phyloP scores from a whole-genome alignment of 768 basidiomycete genomes.

The Lactarius vividus region DNA sequence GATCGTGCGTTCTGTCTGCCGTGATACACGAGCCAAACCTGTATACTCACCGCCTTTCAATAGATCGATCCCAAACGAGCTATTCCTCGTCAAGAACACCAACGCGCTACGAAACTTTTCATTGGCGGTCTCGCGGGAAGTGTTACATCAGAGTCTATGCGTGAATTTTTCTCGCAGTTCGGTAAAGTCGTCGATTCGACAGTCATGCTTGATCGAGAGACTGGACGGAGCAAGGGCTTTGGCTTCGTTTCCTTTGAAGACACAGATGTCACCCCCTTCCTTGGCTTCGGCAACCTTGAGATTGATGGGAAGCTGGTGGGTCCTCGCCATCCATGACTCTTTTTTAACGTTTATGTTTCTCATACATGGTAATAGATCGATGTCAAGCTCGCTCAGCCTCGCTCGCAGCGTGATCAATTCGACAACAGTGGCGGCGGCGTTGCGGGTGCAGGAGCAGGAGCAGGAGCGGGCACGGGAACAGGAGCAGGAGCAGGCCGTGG shows the following conservation, averaged over 20 bases:
- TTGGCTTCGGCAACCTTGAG: slow-evolving; percentile 79
- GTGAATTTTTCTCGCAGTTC: slow-evolving; percentile 87
- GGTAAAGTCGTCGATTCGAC: slow-evolving; percentile 96
- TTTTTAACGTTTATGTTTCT: slow-evolving; percentile 2
- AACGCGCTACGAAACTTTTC: slow-evolving; percentile 88
- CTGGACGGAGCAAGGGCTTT: slow-evolving; percentile 91
- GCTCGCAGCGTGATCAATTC: slow-evolving; percentile 64
- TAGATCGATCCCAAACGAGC: slow-evolving; percentile 99
- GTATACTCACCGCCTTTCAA: slow-evolving; percentile 13
- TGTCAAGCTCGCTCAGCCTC: slow-evolving; percentile 91
- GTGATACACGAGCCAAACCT: neutral
- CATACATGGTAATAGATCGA: slow-evolving; percentile 64
- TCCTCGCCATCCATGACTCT: slow-evolving; percentile 14
- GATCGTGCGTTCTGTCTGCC: slow-evolving; percentile 56
- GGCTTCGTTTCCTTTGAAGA: slow-evolving; percentile 95
- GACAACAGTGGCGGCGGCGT: slow-evolving; percentile 19
- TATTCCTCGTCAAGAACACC: slow-evolving; percentile 92
- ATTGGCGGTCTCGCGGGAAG: slow-evolving; percentile 89
- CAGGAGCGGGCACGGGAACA: neutral
- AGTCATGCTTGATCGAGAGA: slow-evolving; percentile 96
- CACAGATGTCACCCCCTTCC: slow-evolving; percentile 79
- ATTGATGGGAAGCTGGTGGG: slow-evolving; percentile 91
- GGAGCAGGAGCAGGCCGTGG: slow-evolving; percentile 22
- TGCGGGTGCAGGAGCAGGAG: neutral
- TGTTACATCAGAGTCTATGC: slow-evolving; percentile 90